Conservation (phyloP, 352 stramenopile genomes). For the Halophytophthora polymorphica region DNA sequence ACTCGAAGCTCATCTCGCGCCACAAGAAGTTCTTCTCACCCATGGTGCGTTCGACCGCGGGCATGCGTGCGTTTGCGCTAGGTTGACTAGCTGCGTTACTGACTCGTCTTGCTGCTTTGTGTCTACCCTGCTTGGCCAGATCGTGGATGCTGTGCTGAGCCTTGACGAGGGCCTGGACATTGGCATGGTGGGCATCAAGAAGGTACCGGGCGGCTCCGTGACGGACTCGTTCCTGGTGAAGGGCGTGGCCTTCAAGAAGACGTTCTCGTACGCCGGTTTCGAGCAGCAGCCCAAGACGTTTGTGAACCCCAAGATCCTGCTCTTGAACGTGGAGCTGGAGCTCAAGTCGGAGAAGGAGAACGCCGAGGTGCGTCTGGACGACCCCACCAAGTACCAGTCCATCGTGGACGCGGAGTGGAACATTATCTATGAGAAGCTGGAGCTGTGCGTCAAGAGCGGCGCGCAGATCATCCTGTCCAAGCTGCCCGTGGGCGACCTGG, state of each 20-base stretch:
- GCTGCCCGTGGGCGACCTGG: slow-evolving; percentile 94
- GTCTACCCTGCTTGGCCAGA: slow-evolving; percentile 24
- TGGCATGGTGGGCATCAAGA: slow-evolving; percentile 97
- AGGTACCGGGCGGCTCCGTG: slow-evolving; percentile 96
- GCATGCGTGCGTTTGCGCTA: too few relatives aligned
- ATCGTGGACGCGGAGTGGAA: slow-evolving; percentile 99
- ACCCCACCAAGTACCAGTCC: slow-evolving; percentile 98
- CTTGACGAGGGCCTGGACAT: slow-evolving; percentile 89
- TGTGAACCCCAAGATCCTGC: slow-evolving; percentile 94
- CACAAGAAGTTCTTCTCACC: slow-evolving; percentile 98
- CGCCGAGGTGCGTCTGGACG: slow-evolving; percentile 96
- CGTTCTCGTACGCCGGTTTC: slow-evolving; percentile 99
- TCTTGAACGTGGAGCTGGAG: slow-evolving; percentile 99
- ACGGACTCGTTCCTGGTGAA: slow-evolving; percentile 97
- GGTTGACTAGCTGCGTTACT: too few relatives aligned
- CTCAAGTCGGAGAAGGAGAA: slow-evolving; percentile 99
- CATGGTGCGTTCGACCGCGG: slow-evolving; percentile 82
- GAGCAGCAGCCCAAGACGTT: slow-evolving; percentile 99
- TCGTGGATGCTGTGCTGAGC: slow-evolving; percentile 94
- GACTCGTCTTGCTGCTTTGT: slow-evolving; percentile 1
- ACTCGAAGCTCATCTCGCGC: slow-evolving; percentile 97
- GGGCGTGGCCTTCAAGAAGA: slow-evolving; percentile 99
- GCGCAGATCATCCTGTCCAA: slow-evolving; percentile 98
- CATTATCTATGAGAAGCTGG: slow-evolving; percentile 99
- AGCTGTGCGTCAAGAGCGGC: slow-evolving; percentile 87